Conservation (phyloP, 1,139 yeast species). For the Yamadazyma trypodendri region DNA sequence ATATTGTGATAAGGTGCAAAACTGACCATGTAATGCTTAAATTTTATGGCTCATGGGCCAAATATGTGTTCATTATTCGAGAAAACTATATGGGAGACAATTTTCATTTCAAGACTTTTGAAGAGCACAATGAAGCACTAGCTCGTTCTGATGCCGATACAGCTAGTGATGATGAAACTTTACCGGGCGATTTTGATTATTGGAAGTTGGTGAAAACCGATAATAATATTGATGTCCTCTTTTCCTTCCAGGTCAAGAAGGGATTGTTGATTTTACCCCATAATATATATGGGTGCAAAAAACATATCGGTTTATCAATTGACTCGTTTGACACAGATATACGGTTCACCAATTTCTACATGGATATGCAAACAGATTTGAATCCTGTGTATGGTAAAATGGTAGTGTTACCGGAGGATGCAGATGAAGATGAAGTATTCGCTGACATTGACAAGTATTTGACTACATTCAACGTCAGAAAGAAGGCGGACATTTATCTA, state of each 20-base stretch:
- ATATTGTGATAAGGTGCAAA: slow-evolving; percentile 60
- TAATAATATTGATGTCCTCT: slow-evolving; percentile 75
- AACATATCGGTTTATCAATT: slow-evolving; percentile 64
- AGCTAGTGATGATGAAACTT: slow-evolving; percentile 8
- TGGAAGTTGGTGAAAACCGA: slow-evolving; percentile 50
- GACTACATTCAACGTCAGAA: slow-evolving; percentile 9
- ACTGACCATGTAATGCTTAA: slow-evolving; percentile 70
- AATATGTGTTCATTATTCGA: slow-evolving; percentile 72
- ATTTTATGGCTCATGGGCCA: slow-evolving; percentile 75
- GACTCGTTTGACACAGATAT: slow-evolving; percentile 72
- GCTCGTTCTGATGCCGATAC: slow-evolving; percentile 3
- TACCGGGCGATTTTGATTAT: slow-evolving; percentile 27
- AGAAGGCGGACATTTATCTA: slow-evolving; percentile 39
- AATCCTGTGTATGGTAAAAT: slow-evolving; percentile 45
- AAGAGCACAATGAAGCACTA: slow-evolving; percentile 56
- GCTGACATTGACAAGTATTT: slow-evolving; percentile 28
- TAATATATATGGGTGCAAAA: slow-evolving; percentile 62
- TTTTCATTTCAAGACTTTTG: slow-evolving; percentile 79
- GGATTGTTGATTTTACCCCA: slow-evolving; percentile 76
- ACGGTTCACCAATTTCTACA: slow-evolving; percentile 85
- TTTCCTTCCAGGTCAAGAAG: slow-evolving; percentile 65
- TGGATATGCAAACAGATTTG: slow-evolving; percentile 72
- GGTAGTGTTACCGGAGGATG: slow-evolving; percentile 20
- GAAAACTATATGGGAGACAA: slow-evolving; percentile 91
- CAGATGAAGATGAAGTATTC: slow-evolving; percentile 19